These are phyloP conservation scores for Dioszegia aurantiaca DNA, from an alignment of 768 basidiomycete genomes.

Conservation along the genomic window DNA sequence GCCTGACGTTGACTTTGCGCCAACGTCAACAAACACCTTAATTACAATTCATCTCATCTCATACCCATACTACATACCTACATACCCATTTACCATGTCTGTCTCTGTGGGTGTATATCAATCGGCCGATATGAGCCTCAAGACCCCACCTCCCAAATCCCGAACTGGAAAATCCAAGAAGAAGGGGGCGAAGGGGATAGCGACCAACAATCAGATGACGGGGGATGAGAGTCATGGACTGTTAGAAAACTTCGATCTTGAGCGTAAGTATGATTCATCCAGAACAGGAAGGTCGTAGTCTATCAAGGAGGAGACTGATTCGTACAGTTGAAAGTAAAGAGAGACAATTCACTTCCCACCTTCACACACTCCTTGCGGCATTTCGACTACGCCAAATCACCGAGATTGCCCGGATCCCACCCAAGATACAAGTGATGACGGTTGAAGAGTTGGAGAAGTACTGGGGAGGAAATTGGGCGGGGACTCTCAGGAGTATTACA, in stretches of 20 bases:
- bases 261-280: conserved; percentile 43
- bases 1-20: not conserved
- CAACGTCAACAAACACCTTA: conserved; percentile 3
- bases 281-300: no score
- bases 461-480: conserved; percentile 48
- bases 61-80: not conserved
- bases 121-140: not conserved
- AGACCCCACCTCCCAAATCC: conserved; percentile 12
- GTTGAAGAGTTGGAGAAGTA: conserved; percentile 37
- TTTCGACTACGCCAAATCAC: conserved; percentile 48
- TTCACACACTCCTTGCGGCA: conserved; percentile 38
- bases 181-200: not conserved
- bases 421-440: conserved; percentile 37
- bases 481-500: conserved; percentile 37
- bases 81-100: conserved; percentile 5
- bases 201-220: not conserved
- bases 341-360: conserved; percentile 32
- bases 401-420: conserved; percentile 49
- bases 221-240: conserved; percentile 17
- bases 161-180: conserved; percentile 4
- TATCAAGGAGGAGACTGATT: no score
- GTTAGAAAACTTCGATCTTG: conserved; percentile 52
- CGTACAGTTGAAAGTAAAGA: conserved; percentile 45
- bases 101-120: not conserved
- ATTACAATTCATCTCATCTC: not conserved